Conservation (phyloP, 148 eudicot species). For the Rhododendron vialii region DNA sequence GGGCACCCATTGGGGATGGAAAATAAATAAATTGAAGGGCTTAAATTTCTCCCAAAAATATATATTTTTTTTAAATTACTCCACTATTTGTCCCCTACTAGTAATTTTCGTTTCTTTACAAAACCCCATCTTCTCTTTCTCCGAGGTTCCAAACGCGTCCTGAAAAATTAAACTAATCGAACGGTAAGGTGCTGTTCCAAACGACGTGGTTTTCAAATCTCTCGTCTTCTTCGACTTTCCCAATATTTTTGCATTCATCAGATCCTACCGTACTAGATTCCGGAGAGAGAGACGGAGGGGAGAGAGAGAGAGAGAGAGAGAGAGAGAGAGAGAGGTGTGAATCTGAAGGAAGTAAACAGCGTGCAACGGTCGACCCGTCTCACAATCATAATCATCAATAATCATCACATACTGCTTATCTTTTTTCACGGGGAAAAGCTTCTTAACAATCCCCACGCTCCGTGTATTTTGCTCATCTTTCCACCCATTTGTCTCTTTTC, state of each 20-base stretch:
- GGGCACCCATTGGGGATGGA: not conserved
- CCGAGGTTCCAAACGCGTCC: not conserved
- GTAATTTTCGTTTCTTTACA: not conserved
- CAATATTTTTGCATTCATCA: not conserved
- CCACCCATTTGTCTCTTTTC: not conserved
- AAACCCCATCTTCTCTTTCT: not conserved
- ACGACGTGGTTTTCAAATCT: not conserved
- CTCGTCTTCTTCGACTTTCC: not conserved
- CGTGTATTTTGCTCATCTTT: not conserved
- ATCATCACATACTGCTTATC: not conserved
- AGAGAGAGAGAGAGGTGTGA: not conserved
- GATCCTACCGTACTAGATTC: not conserved
- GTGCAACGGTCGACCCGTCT: conserved; percentile 5
- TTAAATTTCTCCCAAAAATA: not conserved
- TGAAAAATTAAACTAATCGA: not conserved
- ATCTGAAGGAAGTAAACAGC: not conserved
- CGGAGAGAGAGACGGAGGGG: not conserved
- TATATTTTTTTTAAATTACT: not conserved
- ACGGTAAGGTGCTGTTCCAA: not conserved
- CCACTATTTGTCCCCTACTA: not conserved
- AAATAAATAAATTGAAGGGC: not conserved
- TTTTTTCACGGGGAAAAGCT: conserved; percentile 1
- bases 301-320: not conserved
- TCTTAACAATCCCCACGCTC: not conserved
- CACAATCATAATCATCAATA: not conserved